Base-by-base conservation (phyloP, 768 basidiomycete species). In the Lentinus tigrinus region DNA sequence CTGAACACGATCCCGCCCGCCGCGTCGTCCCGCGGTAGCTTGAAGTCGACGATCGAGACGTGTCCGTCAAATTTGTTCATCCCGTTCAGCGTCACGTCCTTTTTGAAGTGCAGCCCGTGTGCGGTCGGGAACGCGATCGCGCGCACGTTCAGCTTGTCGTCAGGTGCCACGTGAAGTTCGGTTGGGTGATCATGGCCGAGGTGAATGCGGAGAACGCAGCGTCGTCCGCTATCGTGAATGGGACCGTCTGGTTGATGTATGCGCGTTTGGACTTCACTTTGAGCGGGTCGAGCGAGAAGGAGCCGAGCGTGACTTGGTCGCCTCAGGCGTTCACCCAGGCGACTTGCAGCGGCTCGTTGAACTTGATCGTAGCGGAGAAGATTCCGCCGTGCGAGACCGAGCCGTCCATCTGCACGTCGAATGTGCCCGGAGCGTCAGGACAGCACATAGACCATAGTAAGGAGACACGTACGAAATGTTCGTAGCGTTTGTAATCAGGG, bases 111-210 rank as follows among this genome's bases (percentile, higher is more conserved):
- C 60, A 91, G 77, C 1, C 84, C 84, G 64, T 85, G 84, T 3
- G 85, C 81, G 3, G 79, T 76, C 3, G 88, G 88, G 65, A 90
- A 88, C 61, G 84, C 85, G 58, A 81, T 72, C 2, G 89, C 88
- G 52, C 84, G 82, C 11, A 88, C 87, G 7, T 75, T 74, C 38
- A 90, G 75, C 61, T 79, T 77, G n/a, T 78, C 67, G 73, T 65
- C 40, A 91, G 71, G 54, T 77, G 76, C 88, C 89, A 91, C 0
- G 83, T 88, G 64, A 91, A 90, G 56, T 78, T 83, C 46, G 74
- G 73, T 44, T 81, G 78, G 0, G 85, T 90, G 67, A 91, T 89
- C 78, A 91, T 76, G 31, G 76, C 72, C 40, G 72, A 72, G 2
- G 87, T 79, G 70, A 90, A 90, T 19, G 74, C 75, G 56, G 81